Conservation (phyloP, 2,329 filamentous ascomycete genomes). For the Arthrobotrys sphaeroides region DNA sequence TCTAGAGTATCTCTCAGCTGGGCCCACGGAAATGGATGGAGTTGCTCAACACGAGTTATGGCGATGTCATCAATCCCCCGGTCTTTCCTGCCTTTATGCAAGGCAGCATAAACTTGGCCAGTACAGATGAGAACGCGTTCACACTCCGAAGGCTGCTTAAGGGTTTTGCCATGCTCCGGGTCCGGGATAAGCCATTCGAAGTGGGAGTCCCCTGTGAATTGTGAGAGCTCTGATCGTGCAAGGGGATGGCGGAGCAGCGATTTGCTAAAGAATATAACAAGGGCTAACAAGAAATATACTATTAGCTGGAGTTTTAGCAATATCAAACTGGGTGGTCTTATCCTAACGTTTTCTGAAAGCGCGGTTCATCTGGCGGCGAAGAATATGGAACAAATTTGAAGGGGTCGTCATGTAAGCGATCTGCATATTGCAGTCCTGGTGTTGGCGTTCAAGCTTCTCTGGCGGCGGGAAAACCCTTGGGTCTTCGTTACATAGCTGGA, state of each 20-base stretch:
- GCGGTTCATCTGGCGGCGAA: slow-evolving; percentile 96
- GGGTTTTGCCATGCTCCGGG: slow-evolving; percentile 79
- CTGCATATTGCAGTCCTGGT: slow-evolving; percentile 99
- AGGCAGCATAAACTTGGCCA: slow-evolving; percentile 90
- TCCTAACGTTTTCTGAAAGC: slow-evolving; percentile 97
- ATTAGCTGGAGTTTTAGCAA: not conserved
- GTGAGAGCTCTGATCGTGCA: slow-evolving; percentile 86
- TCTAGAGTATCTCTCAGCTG: slow-evolving; percentile 97
- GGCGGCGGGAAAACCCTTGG: slow-evolving; percentile 87
- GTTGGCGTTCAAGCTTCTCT: slow-evolving; percentile 93
- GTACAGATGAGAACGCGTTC: slow-evolving; percentile 94
- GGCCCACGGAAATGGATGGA: slow-evolving; percentile 99
- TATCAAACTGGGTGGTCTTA: slow-evolving; percentile 2
- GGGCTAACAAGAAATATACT: slow-evolving; percentile 67
- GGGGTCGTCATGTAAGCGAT: slow-evolving; percentile 97
- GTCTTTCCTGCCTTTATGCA: slow-evolving; percentile 88
- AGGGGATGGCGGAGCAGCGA: slow-evolving; percentile 92
- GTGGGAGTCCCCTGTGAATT: slow-evolving; percentile 88
- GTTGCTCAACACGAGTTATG: slow-evolving; percentile 94
- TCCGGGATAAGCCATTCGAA: slow-evolving; percentile 98
- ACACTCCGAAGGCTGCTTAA: slow-evolving; percentile 84
- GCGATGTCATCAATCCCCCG: slow-evolving; percentile 89
- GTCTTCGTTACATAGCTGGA: slow-evolving; percentile 97
- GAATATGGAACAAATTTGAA: slow-evolving; percentile 93
- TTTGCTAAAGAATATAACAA: slow-evolving; percentile 99